These are phyloP conservation scores for Persicaria maculosa DNA, from an alignment of 148 eudicot genomes.

Conservation along the genomic window DNA sequence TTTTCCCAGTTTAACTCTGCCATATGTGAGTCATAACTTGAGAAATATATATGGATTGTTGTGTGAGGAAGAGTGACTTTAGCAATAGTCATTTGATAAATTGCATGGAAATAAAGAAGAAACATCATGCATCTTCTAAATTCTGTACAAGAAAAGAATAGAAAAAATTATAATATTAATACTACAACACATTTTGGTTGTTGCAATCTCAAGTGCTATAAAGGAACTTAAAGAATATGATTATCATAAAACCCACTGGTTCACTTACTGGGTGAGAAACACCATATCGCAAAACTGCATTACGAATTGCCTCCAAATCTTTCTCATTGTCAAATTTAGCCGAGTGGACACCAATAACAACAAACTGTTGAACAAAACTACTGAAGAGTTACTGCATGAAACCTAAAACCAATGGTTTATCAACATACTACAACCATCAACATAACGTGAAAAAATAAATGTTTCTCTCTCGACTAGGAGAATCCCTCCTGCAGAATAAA, in stretches of 20 bases:
- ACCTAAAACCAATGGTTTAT: not conserved
- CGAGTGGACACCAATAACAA: constrained; percentile 92
- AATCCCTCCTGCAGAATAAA: not conserved
- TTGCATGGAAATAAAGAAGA: not conserved
- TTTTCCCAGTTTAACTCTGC: not conserved
- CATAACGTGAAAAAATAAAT: not conserved
- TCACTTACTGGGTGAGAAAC: constrained; percentile 79
- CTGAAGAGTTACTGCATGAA: constrained; percentile 11
- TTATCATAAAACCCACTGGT: not conserved
- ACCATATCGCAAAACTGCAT: constrained; percentile 80
- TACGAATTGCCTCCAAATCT: constrained; percentile 85
- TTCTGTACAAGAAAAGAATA: not conserved
- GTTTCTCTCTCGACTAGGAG: not conserved
- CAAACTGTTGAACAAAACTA: constrained; percentile 40
- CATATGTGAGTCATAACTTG: not conserved
- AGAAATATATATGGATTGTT: not conserved
- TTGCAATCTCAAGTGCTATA: not conserved
- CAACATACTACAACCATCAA: not conserved
- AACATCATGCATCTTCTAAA: not conserved
- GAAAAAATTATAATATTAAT: not conserved
- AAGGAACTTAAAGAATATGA: not conserved
- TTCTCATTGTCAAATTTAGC: constrained; percentile 98
- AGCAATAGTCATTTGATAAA: not conserved
- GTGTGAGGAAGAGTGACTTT: not conserved
- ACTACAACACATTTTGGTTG: not conserved